These are phyloP conservation scores for Vaccinium corymbosum DNA, from an alignment of 148 eudicot genomes.

Conservation along the genomic window DNA sequence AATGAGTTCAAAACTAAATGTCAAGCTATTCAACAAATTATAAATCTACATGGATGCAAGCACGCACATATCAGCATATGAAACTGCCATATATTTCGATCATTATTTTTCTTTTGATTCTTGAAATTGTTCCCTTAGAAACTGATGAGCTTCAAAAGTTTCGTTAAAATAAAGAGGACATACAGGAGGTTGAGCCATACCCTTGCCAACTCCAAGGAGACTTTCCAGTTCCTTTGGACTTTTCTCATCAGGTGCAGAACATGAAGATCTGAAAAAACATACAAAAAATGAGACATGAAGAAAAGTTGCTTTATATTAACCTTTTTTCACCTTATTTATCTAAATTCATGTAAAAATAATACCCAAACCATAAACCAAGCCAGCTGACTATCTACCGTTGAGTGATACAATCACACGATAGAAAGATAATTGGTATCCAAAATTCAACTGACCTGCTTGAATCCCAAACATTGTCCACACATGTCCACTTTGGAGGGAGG, in stretches of 20 bases:
- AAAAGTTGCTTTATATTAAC: neutral
- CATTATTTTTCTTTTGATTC: slow-evolving; percentile 7
- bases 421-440: neutral
- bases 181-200: slow-evolving; percentile 33
- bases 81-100: neutral
- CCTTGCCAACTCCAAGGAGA: slow-evolving; percentile 40
- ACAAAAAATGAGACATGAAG: neutral
- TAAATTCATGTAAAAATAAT: neutral
- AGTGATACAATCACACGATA: neutral
- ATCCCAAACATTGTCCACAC: slow-evolving; percentile 80
- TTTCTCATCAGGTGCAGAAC: slow-evolving; percentile 65
- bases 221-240: slow-evolving; percentile 52
- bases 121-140: neutral
- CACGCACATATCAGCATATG: neutral
- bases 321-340: neutral
- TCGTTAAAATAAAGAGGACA: slow-evolving; percentile 9
- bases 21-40: neutral
- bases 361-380: neutral
- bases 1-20: neutral
- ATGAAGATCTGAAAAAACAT: slow-evolving; percentile 53
- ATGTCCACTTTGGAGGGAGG: slow-evolving; percentile 82
- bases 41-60: neutral
- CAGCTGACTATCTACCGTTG: neutral
- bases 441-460: slow-evolving; percentile 42
- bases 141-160: neutral